Conservation (phyloP, 163 green algal genomes). For the Scenedesmus sp. region DNA sequence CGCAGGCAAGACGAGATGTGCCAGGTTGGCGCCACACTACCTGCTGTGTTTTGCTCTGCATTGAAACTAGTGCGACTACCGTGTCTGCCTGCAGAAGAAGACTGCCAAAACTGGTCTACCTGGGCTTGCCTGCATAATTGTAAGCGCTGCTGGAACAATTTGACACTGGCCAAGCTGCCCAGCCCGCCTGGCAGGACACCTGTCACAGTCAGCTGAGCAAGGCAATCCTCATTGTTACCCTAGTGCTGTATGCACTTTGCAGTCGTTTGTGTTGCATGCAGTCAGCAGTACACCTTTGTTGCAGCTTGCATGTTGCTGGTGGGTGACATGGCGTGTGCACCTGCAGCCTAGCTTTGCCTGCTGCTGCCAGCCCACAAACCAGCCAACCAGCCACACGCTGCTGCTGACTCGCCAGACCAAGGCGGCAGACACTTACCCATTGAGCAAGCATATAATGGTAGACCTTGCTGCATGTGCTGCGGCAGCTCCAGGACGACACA, state of each 20-base stretch:
- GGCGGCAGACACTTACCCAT: background rate
- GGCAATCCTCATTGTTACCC: background rate
- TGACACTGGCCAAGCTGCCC: background rate
- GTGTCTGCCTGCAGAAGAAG: too few species aligned
- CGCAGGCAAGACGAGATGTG: background rate
- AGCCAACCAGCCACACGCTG: background rate
- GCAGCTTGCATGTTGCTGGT: background rate
- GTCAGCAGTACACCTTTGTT: background rate
- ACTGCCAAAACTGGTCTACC: too few species aligned
- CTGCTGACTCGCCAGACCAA: background rate
- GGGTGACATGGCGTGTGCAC: background rate
- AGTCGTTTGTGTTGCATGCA: too few species aligned
- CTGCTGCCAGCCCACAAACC: background rate
- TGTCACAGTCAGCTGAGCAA: background rate
- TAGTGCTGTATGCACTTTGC: background rate
- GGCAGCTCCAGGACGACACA: background rate
- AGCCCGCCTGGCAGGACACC: background rate
- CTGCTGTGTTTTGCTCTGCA: too few species aligned
- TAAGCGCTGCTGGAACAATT: background rate
- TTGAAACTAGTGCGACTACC: too few species aligned
- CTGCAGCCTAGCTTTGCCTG: background rate
- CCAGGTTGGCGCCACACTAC: too few species aligned
- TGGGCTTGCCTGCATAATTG: too few species aligned
- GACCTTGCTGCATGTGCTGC: background rate
- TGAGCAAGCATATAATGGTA: conserved; percentile 16